These are phyloP conservation scores for Syncephalastrum monosporum DNA, from an alignment of 371 early-diverging fungal species.

Conservation along the genomic window DNA sequence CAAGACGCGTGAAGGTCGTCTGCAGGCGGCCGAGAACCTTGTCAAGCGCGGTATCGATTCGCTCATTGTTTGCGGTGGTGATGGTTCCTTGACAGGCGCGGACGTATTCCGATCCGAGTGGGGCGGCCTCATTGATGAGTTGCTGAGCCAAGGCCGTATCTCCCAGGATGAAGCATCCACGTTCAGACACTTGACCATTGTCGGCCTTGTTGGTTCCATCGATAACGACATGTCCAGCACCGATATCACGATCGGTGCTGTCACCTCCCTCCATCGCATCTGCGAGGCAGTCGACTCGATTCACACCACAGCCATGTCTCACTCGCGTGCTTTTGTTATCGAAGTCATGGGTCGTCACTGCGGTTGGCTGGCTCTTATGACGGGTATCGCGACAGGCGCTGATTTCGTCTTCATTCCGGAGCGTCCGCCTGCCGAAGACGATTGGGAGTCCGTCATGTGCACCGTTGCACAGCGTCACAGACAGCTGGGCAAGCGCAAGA, in stretches of 20 bases:
- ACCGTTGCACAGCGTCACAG: slow-evolving; percentile 72
- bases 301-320: slow-evolving; percentile 92
- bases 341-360: slow-evolving; percentile 99
- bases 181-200: slow-evolving; percentile 78
- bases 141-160: slow-evolving; percentile 60
- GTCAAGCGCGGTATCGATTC: slow-evolving; percentile 91
- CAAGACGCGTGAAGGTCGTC: slow-evolving; percentile 83
- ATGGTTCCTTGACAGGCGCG: slow-evolving; percentile 97
- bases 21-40: slow-evolving; percentile 83
- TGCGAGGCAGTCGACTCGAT: slow-evolving; percentile 96
- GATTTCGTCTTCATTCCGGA: slow-evolving; percentile 99
- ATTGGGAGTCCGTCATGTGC: slow-evolving; percentile 90
- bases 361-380: slow-evolving; percentile 99
- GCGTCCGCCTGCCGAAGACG: slow-evolving; percentile 81
- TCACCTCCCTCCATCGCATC: slow-evolving; percentile 93
- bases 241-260: slow-evolving; percentile 96
- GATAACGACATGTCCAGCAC: slow-evolving; percentile 97
- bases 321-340: slow-evolving; percentile 96
- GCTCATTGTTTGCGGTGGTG: slow-evolving; percentile 95
- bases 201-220: slow-evolving; percentile 94
- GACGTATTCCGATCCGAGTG: slow-evolving; percentile 92
- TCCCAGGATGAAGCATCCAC: slow-evolving; percentile 53
- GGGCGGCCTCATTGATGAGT: slow-evolving; percentile 76
- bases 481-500: slow-evolving; percentile 83
- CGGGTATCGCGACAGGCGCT: slow-evolving; percentile 82